These are phyloP conservation scores for Prillingera fragicola DNA, from an alignment of 1,284 basidiomycete genomes.

Conservation along the genomic window DNA sequence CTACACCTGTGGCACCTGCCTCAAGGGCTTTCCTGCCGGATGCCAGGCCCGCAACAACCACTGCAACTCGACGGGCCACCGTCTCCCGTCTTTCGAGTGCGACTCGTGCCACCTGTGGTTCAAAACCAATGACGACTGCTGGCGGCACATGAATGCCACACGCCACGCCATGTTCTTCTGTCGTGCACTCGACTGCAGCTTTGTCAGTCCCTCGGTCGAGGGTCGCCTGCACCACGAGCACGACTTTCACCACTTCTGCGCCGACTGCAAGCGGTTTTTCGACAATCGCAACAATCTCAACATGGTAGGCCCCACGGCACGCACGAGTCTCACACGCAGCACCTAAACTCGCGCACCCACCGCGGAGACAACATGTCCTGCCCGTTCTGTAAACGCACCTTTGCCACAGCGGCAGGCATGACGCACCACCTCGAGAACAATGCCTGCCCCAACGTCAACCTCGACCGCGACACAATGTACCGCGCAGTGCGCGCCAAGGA, in stretches of 20 bases:
- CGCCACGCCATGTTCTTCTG: too few relatives aligned
- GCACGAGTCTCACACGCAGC: neutral
- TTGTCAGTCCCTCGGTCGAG: too few relatives aligned
- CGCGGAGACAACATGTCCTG: neutral
- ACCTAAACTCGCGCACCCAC: constrained; percentile 4
- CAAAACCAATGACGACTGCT: neutral
- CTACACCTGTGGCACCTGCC: constrained; percentile 1
- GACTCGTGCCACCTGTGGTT: neutral
- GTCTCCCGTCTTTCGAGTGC: neutral
- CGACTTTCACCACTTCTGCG: constrained; percentile 2
- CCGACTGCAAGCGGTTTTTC: constrained; percentile 2
- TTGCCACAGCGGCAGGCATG: constrained; percentile 4
- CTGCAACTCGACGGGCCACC: constrained; percentile 5
- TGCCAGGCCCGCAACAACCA: constrained; percentile 8
- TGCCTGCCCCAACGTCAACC: constrained; percentile 1
- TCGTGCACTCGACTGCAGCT: too few relatives aligned
- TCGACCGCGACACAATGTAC: constrained; percentile 4
- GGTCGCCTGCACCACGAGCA: neutral
- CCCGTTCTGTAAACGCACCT: constrained; percentile 2
- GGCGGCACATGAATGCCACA: constrained; percentile 3
- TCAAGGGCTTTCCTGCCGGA: constrained; percentile 2
- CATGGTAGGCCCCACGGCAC: too few relatives aligned
- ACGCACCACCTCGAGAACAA: constrained; percentile 9
- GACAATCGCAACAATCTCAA: neutral
- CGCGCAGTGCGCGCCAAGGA: constrained; percentile 2